Percentiles rank a stretch among this genome's conserved stretches.
phyloP scores from a whole-genome alignment of 805 yeast genomes.

The Kluyveromyces aestuarii region DNA sequence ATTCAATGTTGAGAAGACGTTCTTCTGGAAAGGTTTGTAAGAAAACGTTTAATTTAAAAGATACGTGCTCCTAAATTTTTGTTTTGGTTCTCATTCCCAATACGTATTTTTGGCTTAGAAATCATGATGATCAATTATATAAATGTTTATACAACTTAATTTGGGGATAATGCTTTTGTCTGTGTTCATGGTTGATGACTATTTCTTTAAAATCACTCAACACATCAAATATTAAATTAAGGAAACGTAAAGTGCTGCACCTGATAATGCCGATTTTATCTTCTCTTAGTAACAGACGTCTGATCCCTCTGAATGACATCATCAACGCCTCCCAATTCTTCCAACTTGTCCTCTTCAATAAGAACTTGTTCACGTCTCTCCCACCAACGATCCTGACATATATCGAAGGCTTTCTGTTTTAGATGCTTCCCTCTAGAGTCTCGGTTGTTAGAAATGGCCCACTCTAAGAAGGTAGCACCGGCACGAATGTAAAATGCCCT shows the following conservation, averaged over 20 bases:
- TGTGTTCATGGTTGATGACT: no score
- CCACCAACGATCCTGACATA: constrained; percentile 97
- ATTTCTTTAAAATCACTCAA: no score
- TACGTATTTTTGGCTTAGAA: no score
- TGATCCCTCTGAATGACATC: constrained; percentile 73
- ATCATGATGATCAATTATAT: no score
- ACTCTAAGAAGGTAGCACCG: constrained; percentile 78
- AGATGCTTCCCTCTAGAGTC: constrained; percentile 84
- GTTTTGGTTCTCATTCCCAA: no score
- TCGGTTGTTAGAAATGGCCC: constrained; percentile 84
- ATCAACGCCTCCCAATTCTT: constrained; percentile 85
- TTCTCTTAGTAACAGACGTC: constrained; percentile 42
- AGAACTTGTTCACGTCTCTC: constrained; percentile 92
- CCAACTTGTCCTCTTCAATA: constrained; percentile 78
- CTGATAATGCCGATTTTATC: constrained; percentile 25
- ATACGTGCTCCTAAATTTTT: no score
- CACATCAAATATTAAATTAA: no score
- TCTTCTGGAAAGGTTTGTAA: constrained; percentile 17
- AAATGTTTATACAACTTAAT: neutral
- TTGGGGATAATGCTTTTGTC: neutral
- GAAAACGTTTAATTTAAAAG: neutral
- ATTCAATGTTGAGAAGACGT: constrained; percentile 15
- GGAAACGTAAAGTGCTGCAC: neutral
- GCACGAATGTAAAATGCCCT: constrained; percentile 81
- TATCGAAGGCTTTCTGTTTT: constrained; percentile 80